A percentile compares a stretch with the other conserved stretches of the same genome.
Evolutionary conservation across 2,329 filamentous ascomycete species (phyloP).

Genomic region (Aspergillus quadricinctus): DNA sequence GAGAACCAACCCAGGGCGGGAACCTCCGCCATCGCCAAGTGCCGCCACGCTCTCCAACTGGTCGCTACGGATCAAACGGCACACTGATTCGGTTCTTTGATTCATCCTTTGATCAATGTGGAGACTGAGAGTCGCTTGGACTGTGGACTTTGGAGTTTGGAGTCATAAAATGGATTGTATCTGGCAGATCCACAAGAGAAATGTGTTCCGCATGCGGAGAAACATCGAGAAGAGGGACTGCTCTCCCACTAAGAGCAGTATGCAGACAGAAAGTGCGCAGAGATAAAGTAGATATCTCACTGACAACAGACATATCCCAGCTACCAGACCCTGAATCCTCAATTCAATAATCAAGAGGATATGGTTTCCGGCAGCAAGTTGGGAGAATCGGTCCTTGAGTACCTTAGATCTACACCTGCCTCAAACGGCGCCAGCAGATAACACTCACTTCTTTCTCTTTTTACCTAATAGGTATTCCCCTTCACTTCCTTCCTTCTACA

Average conservation of each 20-base stretch:
- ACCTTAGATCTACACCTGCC: constrained; percentile 1
- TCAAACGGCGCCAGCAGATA: neutral
- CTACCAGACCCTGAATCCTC: neutral
- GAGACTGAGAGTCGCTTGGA: neutral
- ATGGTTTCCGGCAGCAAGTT: neutral
- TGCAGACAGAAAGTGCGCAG: neutral
- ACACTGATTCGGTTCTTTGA: neutral
- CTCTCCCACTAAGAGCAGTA: neutral
- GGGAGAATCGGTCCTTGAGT: neutral
- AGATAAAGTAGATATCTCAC: neutral
- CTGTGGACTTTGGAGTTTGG: neutral
- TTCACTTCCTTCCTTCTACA: neutral
- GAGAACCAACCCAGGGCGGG: neutral
- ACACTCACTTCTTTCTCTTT: neutral
- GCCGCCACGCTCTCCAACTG: neutral
- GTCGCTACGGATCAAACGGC: constrained; percentile 6
- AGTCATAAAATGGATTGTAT: neutral
- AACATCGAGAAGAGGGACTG: neutral
- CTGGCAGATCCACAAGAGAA: neutral
- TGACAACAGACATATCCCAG: neutral
- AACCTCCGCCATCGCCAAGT: neutral
- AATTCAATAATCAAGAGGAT: neutral
- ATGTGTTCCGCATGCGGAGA: neutral
- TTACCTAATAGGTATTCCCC: neutral
- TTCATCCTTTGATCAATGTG: neutral